Evolutionary conservation across 1,284 basidiomycete species (phyloP).

Genomic region (Paramarasmius palmivorus): DNA sequence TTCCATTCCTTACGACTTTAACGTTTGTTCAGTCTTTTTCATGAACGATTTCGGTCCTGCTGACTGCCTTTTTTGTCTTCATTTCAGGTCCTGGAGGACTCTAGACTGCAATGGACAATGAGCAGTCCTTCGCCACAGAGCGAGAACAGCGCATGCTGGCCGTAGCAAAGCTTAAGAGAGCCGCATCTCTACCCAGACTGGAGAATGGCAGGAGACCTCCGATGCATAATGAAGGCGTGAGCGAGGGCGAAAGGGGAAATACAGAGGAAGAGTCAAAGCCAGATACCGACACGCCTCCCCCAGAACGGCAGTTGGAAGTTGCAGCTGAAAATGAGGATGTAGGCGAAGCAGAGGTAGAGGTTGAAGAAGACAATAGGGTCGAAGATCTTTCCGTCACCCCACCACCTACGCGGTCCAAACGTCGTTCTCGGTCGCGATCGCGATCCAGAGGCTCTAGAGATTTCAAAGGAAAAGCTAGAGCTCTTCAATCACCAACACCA

Average conservation of each 20-base stretch:
- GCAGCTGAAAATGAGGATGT: constrained; percentile 20
- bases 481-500: constrained; percentile 43
- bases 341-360: constrained; percentile 24
- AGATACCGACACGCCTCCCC: constrained; percentile 26
- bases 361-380: constrained; percentile 23
- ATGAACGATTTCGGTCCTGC: not conserved
- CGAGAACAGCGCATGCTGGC: constrained; percentile 78
- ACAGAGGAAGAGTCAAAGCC: constrained; percentile 53
- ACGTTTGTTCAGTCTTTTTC: not conserved
- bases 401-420: constrained; percentile 47
- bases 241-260: constrained; percentile 68
- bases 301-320: constrained; percentile 14
- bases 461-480: constrained; percentile 58
- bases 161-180: constrained; percentile 87
- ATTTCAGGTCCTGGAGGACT: not conserved
- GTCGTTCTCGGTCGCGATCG: constrained; percentile 74
- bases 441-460: constrained; percentile 75
- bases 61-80: too few species aligned
- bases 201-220: constrained; percentile 83
- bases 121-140: constrained; percentile 49
- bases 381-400: constrained; percentile 17
- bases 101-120: constrained; percentile 33
- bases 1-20: not conserved
- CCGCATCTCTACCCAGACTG: constrained; percentile 85
- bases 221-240: constrained; percentile 77